phyloP scores from a whole-genome alignment of 2,329 filamentous ascomycete species.

The Tolypocladium tundrense region DNA sequence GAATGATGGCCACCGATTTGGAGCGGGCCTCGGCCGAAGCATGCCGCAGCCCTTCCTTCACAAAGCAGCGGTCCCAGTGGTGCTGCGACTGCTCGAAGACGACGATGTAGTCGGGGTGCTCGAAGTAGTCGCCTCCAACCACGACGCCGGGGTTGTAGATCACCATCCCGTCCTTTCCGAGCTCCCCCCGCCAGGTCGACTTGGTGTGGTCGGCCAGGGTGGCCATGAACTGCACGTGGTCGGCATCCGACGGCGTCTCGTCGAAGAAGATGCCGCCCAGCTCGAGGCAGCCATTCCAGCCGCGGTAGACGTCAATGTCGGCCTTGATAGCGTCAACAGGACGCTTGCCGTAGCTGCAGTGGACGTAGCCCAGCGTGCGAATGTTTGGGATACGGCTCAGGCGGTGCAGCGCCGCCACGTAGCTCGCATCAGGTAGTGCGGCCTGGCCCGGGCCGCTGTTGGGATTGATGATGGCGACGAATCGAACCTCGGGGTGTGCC shows the following conservation, averaged over 20 bases:
- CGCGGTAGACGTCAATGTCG: conserved; percentile 34
- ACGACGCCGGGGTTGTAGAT: conserved; percentile 35
- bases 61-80: conserved; percentile 6
- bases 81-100: conserved; percentile 27
- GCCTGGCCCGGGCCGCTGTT: conserved; percentile 17
- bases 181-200: conserved; percentile 5
- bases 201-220: conserved; percentile 13
- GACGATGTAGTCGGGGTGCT: conserved; percentile 30
- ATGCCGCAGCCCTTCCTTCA: not conserved
- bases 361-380: conserved; percentile 19
- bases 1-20: conserved; percentile 9
- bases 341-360: conserved; percentile 18
- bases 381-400: conserved; percentile 15
- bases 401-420: conserved; percentile 11
- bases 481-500: conserved; percentile 12
- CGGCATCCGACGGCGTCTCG: conserved; percentile 26
- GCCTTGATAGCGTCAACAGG: conserved; percentile 8
- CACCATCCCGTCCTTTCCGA: conserved; percentile 9
- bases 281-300: conserved; percentile 28
- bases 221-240: conserved; percentile 12
- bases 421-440: conserved; percentile 16
- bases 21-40: not conserved
- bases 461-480: conserved; percentile 20
- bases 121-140: conserved; percentile 27
- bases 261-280: conserved; percentile 39